Conservation (phyloP, 2,329 filamentous ascomycete genomes). For the Rhynchosporium agropyri region DNA sequence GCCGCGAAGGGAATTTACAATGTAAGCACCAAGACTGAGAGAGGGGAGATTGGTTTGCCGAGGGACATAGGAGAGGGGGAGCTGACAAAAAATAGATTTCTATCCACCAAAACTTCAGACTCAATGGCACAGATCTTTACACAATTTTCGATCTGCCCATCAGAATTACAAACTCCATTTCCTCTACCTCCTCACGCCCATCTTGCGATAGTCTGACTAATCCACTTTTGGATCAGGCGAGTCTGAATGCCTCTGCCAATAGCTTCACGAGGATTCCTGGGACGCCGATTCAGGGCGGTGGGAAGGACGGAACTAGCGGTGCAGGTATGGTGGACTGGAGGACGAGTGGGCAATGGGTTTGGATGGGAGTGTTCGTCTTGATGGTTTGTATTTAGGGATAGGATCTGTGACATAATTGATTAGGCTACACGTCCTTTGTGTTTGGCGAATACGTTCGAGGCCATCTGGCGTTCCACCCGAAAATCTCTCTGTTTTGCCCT, state of each 20-base stretch:
- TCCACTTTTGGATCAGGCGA: slow-evolving; percentile 50
- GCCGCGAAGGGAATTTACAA: slow-evolving; percentile 67
- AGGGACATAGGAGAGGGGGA: neutral
- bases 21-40: slow-evolving; percentile 27
- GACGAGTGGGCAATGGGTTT: slow-evolving; percentile 42
- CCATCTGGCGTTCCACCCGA: too few species aligned
- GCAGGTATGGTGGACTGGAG: slow-evolving; percentile 42
- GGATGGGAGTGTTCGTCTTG: slow-evolving; percentile 41
- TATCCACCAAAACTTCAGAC: slow-evolving; percentile 69
- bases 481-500: too few species aligned
- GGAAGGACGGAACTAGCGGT: slow-evolving; percentile 41
- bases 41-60: slow-evolving; percentile 8
- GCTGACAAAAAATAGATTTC: slow-evolving; percentile 54
- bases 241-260: slow-evolving; percentile 46
- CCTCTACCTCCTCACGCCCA: slow-evolving; percentile 46
- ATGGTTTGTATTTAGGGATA: slow-evolving; percentile 40
- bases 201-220: slow-evolving; percentile 57
- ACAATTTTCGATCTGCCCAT: slow-evolving; percentile 74
- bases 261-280: slow-evolving; percentile 39
- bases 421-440: neutral
- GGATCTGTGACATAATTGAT: neutral
- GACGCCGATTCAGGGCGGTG: slow-evolving; percentile 35
- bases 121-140: slow-evolving; percentile 66
- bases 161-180: slow-evolving; percentile 66
- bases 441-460: too few species aligned